A percentile compares a stretch with the other conserved stretches of the same genome.
These are phyloP conservation scores for Hypomyces perniciosus DNA, from an alignment of 2,329 filamentous ascomycete genomes.

Conservation along the genomic window DNA sequence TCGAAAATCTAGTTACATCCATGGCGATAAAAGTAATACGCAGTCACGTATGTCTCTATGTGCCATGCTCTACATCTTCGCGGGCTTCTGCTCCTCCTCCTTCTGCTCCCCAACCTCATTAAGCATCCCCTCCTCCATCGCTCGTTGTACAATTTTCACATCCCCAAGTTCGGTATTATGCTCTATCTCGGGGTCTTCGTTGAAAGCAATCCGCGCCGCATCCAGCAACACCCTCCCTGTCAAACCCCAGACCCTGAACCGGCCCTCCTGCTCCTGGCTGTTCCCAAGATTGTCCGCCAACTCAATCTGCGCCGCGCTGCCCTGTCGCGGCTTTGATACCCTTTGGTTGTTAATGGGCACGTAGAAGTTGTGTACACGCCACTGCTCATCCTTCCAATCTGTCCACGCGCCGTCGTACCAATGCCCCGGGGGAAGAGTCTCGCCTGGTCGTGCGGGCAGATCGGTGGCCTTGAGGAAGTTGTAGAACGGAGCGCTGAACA, in stretches of 20 bases:
- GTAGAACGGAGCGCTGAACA: slow-evolving; percentile 84
- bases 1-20: too few relatives aligned
- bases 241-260: slow-evolving; percentile 92
- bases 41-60: too few relatives aligned
- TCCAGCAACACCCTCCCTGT: slow-evolving; percentile 88
- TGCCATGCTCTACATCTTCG: slow-evolving; percentile 24
- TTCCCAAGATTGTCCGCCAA: slow-evolving; percentile 41
- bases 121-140: slow-evolving; percentile 41
- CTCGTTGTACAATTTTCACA: slow-evolving; percentile 41
- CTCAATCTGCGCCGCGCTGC: slow-evolving; percentile 26
- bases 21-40: too few relatives aligned
- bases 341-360: slow-evolving; percentile 70
- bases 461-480: slow-evolving; percentile 67
- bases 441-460: slow-evolving; percentile 38
- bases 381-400: slow-evolving; percentile 69
- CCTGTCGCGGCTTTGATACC: slow-evolving; percentile 53
- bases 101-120: slow-evolving; percentile 32
- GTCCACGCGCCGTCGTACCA: slow-evolving; percentile 89
- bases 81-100: slow-evolving; percentile 22
- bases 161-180: slow-evolving; percentile 51
- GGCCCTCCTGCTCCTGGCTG: slow-evolving; percentile 36
- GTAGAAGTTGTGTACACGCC: slow-evolving; percentile 87
- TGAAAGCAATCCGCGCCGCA: slow-evolving; percentile 78
- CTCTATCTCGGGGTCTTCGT: slow-evolving; percentile 77
- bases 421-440: slow-evolving; percentile 43